phyloP scores from a whole-genome alignment of 257 asterid species.

The Osmanthus fragrans region DNA sequence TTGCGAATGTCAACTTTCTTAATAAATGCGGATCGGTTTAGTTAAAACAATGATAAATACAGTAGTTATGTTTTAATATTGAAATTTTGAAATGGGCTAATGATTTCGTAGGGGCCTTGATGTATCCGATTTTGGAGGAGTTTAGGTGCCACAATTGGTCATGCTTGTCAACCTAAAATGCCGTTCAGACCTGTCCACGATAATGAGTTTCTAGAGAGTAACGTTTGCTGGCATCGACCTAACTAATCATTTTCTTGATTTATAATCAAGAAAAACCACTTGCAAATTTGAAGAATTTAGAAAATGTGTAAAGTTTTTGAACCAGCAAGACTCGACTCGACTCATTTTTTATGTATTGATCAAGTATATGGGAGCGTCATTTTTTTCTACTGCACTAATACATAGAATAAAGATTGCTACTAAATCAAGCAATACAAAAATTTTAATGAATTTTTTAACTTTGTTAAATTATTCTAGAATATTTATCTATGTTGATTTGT shows the following conservation, averaged over 20 bases:
- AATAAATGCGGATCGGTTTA: no score
- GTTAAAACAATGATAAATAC: neutral
- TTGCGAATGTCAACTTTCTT: no score
- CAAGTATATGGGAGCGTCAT: no score
- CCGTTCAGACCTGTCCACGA: neutral
- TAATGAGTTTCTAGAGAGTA: neutral
- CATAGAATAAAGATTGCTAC: no score
- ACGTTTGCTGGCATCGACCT: conserved; percentile 1
- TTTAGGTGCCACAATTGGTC: conserved; percentile 10
- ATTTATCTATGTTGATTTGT: no score
- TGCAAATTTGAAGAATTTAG: neutral
- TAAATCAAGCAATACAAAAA: no score
- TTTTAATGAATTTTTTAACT: no score
- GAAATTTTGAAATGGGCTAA: neutral
- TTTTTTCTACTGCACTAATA: no score
- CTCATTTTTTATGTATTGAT: no score
- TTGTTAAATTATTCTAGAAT: no score
- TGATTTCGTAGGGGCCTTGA: neutral
- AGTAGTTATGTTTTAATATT: neutral
- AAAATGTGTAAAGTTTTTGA: no score
- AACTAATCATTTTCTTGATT: conserved; percentile 1
- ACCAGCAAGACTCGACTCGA: no score
- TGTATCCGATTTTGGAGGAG: neutral
- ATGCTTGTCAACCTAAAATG: conserved; percentile 5
- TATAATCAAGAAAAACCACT: neutral